A percentile compares a stretch with the other conserved stretches of the same genome.
phyloP scores from a whole-genome alignment of 345 rosid genomes.

The Lepidium africanum region DNA sequence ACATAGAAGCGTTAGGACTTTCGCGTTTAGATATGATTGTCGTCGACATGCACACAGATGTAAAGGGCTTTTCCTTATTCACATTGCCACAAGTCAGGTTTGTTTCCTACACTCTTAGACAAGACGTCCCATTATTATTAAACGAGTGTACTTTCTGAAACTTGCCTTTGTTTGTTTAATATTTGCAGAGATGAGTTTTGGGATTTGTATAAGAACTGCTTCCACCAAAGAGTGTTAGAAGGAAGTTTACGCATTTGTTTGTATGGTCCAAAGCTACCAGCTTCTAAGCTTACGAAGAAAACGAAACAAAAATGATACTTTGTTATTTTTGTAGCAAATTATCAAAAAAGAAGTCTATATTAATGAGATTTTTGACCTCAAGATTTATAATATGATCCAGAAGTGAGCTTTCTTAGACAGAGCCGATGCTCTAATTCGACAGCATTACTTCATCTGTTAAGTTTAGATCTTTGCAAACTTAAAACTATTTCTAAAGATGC shows the following conservation, averaged over 20 bases:
- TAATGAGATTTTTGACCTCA: background rate
- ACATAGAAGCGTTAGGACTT: slow-evolving; percentile 70
- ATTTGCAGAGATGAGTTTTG: slow-evolving; percentile 76
- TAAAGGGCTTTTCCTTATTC: slow-evolving; percentile 74
- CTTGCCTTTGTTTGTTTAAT: background rate
- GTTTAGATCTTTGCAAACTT: no score
- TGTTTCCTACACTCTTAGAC: background rate
- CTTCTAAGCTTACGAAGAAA: slow-evolving; percentile 31
- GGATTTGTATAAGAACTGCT: slow-evolving; percentile 73
- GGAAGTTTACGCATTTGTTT: slow-evolving; percentile 56
- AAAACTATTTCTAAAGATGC: no score
- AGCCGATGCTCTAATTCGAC: background rate
- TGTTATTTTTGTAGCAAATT: background rate
- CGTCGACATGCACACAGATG: slow-evolving; percentile 57
- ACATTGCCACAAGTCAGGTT: slow-evolving; percentile 93
- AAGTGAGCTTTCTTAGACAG: background rate
- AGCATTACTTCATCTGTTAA: no score
- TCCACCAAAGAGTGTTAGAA: slow-evolving; percentile 48
- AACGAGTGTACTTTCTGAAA: background rate
- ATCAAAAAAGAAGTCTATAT: background rate
- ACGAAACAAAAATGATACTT: background rate
- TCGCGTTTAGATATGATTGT: slow-evolving; percentile 55
- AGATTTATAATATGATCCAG: background rate
- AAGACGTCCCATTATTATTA: background rate
- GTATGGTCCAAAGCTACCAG: slow-evolving; percentile 47